phyloP scores from a whole-genome alignment of 495 filamentous ascomycete genomes.

The Xylaria curta region DNA sequence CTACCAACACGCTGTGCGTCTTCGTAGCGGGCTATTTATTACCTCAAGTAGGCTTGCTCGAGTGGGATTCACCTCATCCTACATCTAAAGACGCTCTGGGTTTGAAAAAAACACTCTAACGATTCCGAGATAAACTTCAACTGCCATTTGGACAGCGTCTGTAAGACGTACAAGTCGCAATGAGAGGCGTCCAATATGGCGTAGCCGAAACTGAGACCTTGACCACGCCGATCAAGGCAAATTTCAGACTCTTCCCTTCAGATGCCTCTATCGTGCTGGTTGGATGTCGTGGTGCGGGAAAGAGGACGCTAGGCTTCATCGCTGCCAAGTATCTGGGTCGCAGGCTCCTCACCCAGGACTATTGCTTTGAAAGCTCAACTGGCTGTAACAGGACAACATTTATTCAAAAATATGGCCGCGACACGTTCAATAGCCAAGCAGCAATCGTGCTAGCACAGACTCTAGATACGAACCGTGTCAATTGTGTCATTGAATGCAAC shows the following conservation, averaged over 20 bases:
- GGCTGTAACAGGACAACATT: slow-evolving; percentile 67
- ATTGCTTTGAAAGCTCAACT: slow-evolving; percentile 70
- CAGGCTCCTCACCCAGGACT: slow-evolving; percentile 73
- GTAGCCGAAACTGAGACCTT: slow-evolving; percentile 29
- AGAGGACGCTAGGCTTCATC: slow-evolving; percentile 78
- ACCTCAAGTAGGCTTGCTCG: neutral
- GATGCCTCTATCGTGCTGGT: slow-evolving; percentile 76
- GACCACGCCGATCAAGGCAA: slow-evolving; percentile 38
- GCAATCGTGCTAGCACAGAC: slow-evolving; percentile 68
- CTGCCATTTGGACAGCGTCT: neutral
- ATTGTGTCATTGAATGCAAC: slow-evolving; percentile 76
- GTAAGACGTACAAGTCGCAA: slow-evolving; percentile 12
- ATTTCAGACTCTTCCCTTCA: slow-evolving; percentile 58
- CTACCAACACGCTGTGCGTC: slow-evolving; percentile 4
- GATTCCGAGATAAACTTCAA: neutral
- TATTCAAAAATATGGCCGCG: slow-evolving; percentile 64
- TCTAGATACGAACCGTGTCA: slow-evolving; percentile 66
- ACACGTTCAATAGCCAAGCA: slow-evolving; percentile 66
- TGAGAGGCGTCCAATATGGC: slow-evolving; percentile 25
- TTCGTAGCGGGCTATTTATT: neutral
- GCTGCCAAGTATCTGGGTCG: slow-evolving; percentile 73
- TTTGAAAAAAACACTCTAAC: neutral
- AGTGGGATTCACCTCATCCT: neutral
- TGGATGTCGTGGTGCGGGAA: slow-evolving; percentile 76
- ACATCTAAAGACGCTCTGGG: neutral